Evolutionary conservation across 1,284 basidiomycete genomes (phyloP).

Genomic region (Ustilago loliicola): DNA sequence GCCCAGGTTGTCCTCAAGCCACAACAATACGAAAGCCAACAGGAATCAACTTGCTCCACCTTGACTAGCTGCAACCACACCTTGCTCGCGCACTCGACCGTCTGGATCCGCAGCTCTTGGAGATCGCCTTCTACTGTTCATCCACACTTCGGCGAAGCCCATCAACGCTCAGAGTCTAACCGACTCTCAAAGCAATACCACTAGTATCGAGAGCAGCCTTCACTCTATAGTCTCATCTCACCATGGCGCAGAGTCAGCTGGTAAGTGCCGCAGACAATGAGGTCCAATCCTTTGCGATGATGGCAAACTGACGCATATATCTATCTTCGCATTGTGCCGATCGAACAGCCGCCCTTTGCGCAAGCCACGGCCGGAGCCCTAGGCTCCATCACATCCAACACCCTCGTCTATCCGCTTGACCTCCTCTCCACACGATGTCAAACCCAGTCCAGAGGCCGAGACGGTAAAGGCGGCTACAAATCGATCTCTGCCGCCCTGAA

Average conservation of each 20-base stretch:
- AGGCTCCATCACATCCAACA: conserved; percentile 72
- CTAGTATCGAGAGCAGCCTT: background rate
- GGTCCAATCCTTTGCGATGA: too few relatives aligned
- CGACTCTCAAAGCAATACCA: too few relatives aligned
- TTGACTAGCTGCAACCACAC: background rate
- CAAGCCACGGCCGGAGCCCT: conserved; percentile 72
- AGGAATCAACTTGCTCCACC: background rate
- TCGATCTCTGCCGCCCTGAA: conserved; percentile 47
- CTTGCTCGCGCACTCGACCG: too few relatives aligned
- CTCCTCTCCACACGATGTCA: conserved; percentile 72
- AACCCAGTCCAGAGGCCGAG: conserved; percentile 53
- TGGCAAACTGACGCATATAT: background rate
- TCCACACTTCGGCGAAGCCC: too few relatives aligned
- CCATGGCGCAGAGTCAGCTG: conserved; percentile 49
- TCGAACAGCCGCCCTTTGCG: conserved; percentile 70
- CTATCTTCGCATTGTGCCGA: background rate
- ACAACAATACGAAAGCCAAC: background rate
- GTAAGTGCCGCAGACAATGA: conserved; percentile 22
- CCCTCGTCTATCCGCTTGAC: conserved; percentile 73
- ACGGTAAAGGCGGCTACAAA: conserved; percentile 42
- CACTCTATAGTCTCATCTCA: background rate
- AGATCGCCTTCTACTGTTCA: too few relatives aligned
- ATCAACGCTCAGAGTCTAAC: background rate
- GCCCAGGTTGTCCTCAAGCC: background rate
- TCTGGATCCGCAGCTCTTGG: too few relatives aligned